A percentile compares a stretch with the other conserved stretches of the same genome.
Conservation (phyloP, 2,329 filamentous ascomycete genomes). For the Phaeosphaeria sp. region DNA sequence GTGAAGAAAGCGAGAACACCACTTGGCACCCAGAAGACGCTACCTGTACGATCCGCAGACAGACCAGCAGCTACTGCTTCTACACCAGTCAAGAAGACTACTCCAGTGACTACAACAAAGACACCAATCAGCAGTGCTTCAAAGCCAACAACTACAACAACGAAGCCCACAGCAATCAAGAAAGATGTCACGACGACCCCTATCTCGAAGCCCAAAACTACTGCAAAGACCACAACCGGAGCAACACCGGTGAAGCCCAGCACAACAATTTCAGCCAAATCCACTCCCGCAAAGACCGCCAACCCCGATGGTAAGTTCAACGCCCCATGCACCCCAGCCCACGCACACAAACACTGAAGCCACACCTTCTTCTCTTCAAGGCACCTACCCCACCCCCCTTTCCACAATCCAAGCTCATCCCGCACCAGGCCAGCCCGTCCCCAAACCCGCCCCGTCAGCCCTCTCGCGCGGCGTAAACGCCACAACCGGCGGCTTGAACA, state of each 20-base stretch:
- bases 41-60: constrained; percentile 20
- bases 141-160: constrained; percentile 15
- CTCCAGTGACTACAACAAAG: constrained; percentile 26
- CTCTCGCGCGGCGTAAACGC: constrained; percentile 43
- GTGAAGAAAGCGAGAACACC: constrained; percentile 22
- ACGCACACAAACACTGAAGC: constrained; percentile 20
- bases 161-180: constrained; percentile 17
- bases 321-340: background rate
- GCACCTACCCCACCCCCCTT: constrained; percentile 35
- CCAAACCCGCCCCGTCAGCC: constrained; percentile 44
- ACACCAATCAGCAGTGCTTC: constrained; percentile 18
- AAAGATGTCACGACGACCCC: constrained; percentile 16
- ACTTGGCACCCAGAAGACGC: constrained; percentile 29
- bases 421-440: constrained; percentile 27
- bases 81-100: constrained; percentile 19
- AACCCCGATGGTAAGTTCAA: constrained; percentile 27
- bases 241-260: constrained; percentile 18
- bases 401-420: constrained; percentile 33
- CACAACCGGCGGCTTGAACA: constrained; percentile 43
- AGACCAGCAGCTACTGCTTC: constrained; percentile 32
- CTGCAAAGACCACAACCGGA: constrained; percentile 7
- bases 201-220: constrained; percentile 16
- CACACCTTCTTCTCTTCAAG: background rate
- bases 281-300: constrained; percentile 29
- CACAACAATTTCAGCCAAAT: constrained; percentile 16